Evolutionary conservation across 2,329 filamentous ascomycete species (phyloP).

Genomic region (Colletotrichum sp.): DNA sequence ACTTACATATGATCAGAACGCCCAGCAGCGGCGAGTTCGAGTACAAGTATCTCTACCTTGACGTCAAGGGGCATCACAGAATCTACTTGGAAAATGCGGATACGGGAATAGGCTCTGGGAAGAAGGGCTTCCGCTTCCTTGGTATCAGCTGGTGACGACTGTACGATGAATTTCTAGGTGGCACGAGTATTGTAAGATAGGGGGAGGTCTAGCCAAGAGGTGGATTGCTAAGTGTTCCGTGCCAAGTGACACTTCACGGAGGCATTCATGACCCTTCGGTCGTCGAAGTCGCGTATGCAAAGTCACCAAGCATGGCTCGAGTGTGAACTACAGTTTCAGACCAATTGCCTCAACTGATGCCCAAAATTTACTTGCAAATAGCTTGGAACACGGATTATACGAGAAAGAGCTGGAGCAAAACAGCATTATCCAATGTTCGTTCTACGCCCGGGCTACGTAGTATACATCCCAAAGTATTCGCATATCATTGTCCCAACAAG

Average conservation of each 20-base stretch:
- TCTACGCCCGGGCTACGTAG: background rate
- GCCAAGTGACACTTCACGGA: background rate
- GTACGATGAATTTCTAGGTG: background rate
- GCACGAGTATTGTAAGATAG: background rate
- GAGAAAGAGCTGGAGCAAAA: background rate
- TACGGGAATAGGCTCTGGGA: conserved; percentile 35
- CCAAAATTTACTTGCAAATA: background rate
- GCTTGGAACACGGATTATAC: background rate
- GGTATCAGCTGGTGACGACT: conserved; percentile 63
- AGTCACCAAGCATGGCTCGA: background rate
- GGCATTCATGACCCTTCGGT: background rate
- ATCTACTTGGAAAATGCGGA: conserved; percentile 71
- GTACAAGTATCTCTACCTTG: conserved; percentile 81
- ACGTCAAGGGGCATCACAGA: conserved; percentile 73
- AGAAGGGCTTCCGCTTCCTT: conserved; percentile 60
- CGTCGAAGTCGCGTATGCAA: background rate
- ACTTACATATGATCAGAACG: conserved; percentile 77
- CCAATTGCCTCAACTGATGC: background rate
- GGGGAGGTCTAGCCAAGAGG: background rate
- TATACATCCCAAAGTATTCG: background rate
- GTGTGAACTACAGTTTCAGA: background rate
- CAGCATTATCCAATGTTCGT: background rate
- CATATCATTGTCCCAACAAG: background rate
- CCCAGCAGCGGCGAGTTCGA: conserved; percentile 70
- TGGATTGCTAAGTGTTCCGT: background rate